Evolutionary conservation across 169 alveolate genomes (phyloP).

Genomic region (Eimeria zaria): DNA sequence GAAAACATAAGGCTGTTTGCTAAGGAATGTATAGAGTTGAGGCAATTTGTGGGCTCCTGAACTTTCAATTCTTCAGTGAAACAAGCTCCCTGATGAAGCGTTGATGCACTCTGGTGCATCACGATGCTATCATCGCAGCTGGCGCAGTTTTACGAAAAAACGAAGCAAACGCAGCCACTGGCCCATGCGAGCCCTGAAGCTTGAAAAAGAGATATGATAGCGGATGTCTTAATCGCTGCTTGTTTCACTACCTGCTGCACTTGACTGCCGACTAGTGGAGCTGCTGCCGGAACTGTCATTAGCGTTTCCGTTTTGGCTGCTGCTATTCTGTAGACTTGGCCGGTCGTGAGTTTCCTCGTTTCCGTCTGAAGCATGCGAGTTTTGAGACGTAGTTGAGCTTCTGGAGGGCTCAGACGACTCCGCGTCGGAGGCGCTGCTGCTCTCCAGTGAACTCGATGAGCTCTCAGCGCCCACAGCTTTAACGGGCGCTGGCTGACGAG

Average conservation of each 20-base stretch:
- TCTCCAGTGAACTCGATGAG: conserved; percentile 12
- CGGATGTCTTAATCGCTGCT: neutral
- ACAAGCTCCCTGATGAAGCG: neutral
- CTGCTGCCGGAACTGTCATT: conserved; percentile 4
- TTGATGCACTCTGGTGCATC: neutral
- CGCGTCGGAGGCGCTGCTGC: conserved; percentile 26
- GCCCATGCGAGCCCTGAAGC: neutral
- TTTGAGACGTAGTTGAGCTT: neutral
- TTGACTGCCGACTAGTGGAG: conserved; percentile 14
- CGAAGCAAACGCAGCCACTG: neutral
- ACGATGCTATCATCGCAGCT: neutral
- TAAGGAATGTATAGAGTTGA: neutral
- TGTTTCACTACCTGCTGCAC: conserved; percentile 1
- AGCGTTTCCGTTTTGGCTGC: conserved; percentile 1
- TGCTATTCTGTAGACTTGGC: neutral
- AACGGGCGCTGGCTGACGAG: neutral
- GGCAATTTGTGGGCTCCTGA: neutral
- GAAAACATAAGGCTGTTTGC: neutral
- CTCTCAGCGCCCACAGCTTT: neutral
- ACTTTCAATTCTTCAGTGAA: neutral
- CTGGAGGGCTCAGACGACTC: neutral
- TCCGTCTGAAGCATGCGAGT: neutral
- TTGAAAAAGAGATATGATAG: neutral
- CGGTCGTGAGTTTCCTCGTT: neutral
- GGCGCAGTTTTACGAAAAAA: neutral